phyloP scores from a whole-genome alignment of 129 eudicot genomes.

The Erigeron canadensis region DNA sequence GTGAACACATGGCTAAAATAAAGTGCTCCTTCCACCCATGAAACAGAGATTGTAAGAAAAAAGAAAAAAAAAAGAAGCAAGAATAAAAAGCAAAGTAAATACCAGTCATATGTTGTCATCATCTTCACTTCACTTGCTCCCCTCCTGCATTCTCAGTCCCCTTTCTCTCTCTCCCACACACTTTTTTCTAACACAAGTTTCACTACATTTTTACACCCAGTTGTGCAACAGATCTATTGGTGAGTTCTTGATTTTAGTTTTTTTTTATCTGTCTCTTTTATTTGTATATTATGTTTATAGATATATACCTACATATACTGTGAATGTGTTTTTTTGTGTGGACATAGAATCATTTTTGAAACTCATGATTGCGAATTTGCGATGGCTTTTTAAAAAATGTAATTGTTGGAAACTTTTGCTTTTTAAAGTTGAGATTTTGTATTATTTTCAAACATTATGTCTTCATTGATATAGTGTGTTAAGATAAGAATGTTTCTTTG shows the following conservation, averaged over 20 bases:
- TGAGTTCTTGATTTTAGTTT: too few relatives aligned
- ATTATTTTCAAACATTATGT: conserved; percentile 4
- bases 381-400: conserved; percentile 21
- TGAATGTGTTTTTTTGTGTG: too few relatives aligned
- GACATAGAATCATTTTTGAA: too few relatives aligned
- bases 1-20: conserved; percentile 18
- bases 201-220: too few relatives aligned
- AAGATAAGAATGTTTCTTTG: neutral
- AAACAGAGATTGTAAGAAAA: conserved; percentile 14
- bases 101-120: conserved; percentile 28
- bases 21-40: conserved; percentile 27
- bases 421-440: conserved; percentile 13
- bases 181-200: too few relatives aligned
- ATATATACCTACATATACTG: too few relatives aligned
- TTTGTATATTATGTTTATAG: too few relatives aligned
- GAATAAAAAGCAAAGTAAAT: conserved; percentile 21
- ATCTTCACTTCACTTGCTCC: conserved; percentile 23
- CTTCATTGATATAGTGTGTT: conserved; percentile 9
- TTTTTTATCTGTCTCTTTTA: too few relatives aligned
- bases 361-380: neutral
- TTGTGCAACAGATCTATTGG: too few relatives aligned
- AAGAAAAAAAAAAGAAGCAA: conserved; percentile 2
- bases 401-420: conserved; percentile 22
- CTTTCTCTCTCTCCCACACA: too few relatives aligned
- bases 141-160: neutral